These are phyloP conservation scores for Cercospora zeina DNA, from an alignment of 2,329 filamentous ascomycete species.

Conservation along the genomic window DNA sequence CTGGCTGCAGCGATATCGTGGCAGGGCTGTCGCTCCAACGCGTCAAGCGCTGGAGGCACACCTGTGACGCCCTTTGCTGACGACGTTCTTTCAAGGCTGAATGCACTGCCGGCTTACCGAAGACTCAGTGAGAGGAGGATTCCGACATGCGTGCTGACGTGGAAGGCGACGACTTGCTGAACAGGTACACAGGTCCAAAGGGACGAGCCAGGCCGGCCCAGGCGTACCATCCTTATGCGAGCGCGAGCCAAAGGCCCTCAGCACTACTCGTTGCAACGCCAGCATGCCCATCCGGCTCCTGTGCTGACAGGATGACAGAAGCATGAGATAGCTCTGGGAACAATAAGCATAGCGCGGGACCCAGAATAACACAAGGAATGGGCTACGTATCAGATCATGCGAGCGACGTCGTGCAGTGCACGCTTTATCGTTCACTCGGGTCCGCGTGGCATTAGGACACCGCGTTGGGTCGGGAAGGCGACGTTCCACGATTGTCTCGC, in stretches of 20 bases:
- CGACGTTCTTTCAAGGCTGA: slow-evolving; percentile 8
- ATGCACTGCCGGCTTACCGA: slow-evolving; percentile 14
- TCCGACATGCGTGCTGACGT: slow-evolving; percentile 15
- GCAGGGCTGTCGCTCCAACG: slow-evolving; percentile 14
- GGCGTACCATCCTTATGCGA: slow-evolving; percentile 9
- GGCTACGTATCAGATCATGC: slow-evolving; percentile 8
- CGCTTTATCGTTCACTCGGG: slow-evolving; percentile 14
- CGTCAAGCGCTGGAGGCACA: background rate
- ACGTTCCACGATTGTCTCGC: slow-evolving; percentile 22
- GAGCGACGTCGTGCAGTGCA: slow-evolving; percentile 11
- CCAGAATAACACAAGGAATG: slow-evolving; percentile 4
- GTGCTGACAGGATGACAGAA: slow-evolving; percentile 9
- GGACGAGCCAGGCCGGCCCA: slow-evolving; percentile 9
- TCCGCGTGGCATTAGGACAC: slow-evolving; percentile 17
- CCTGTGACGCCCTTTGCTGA: slow-evolving; percentile 12
- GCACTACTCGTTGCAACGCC: background rate
- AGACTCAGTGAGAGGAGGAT: background rate
- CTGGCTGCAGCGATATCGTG: slow-evolving; percentile 6
- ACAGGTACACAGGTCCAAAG: slow-evolving; percentile 8
- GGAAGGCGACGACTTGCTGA: slow-evolving; percentile 12
- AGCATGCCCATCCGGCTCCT: slow-evolving; percentile 5
- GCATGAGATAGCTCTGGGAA: slow-evolving; percentile 4
- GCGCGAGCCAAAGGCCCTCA: slow-evolving; percentile 1
- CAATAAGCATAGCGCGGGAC: slow-evolving; percentile 12
- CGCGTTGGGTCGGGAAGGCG: slow-evolving; percentile 13